phyloP scores from a whole-genome alignment of 805 yeast species.

The Yarrowia sp. region DNA sequence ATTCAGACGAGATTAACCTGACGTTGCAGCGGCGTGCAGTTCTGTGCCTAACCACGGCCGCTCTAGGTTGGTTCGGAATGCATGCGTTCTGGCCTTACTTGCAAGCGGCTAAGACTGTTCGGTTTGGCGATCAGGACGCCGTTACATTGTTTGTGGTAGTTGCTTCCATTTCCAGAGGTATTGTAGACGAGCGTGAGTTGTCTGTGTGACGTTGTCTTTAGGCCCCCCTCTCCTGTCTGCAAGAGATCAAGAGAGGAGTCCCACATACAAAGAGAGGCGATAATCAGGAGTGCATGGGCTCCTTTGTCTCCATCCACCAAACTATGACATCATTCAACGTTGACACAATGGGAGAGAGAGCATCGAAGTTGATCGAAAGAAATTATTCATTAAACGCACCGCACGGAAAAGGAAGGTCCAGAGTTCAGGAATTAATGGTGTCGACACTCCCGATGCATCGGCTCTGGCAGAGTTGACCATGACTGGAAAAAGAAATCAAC shows the following conservation, averaged over 20 bases:
- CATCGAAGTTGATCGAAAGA: neutral
- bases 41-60: neutral
- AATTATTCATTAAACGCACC: neutral
- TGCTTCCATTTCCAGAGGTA: no score
- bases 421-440: neutral
- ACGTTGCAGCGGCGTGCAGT: neutral
- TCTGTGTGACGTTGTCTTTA: no score
- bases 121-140: neutral
- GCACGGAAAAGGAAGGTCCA: constrained; percentile 6
- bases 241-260: neutral
- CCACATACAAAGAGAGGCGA: neutral
- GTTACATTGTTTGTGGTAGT: no score
- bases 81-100: neutral
- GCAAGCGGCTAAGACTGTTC: neutral
- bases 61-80: constrained; percentile 1
- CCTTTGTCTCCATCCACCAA: neutral
- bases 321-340: constrained; percentile 1
- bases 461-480: neutral
- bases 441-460: neutral
- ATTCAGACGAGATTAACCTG: neutral
- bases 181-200: no score
- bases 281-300: neutral
- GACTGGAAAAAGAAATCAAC: no score
- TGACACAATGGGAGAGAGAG: neutral
- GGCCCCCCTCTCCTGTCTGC: no score